A percentile compares a stretch with the other conserved stretches of the same genome.
phyloP scores from a whole-genome alignment of 2,329 filamentous ascomycete species.

The Aspergillus aculeatus region DNA sequence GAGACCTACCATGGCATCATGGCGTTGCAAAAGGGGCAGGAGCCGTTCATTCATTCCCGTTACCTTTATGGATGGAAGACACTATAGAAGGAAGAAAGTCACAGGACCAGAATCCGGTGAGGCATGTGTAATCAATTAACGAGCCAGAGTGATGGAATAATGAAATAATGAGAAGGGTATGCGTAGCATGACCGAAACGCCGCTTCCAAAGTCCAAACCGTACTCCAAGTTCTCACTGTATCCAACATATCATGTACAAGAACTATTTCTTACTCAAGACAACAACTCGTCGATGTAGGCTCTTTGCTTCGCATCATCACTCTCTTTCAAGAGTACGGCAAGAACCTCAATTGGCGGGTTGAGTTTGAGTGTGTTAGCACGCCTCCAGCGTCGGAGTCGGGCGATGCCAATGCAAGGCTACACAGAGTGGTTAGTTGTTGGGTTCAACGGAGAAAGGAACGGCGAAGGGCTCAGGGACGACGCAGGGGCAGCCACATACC shows the following conservation, averaged over 20 bases:
- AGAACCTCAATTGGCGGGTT: conserved; percentile 87
- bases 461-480: background rate
- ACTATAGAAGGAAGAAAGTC: background rate
- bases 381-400: conserved; percentile 80
- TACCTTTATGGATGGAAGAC: no score
- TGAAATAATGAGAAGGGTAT: conserved; percentile 11
- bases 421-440: background rate
- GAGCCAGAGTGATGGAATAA: background rate
- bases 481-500: conserved; percentile 56
- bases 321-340: conserved; percentile 72
- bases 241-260: background rate
- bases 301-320: conserved; percentile 50
- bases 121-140: background rate
- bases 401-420: conserved; percentile 86
- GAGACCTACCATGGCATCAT: background rate
- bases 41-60: background rate
- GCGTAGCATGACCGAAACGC: conserved; percentile 14
- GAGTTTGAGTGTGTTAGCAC: conserved; percentile 79
- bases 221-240: conserved; percentile 8
- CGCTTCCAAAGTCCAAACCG: conserved; percentile 1
- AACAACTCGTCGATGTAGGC: conserved; percentile 60
- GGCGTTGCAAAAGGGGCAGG: background rate
- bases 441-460: background rate
- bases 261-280: conserved; percentile 23
- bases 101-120: background rate